Evolutionary conservation across 176 grass and related monocot genomes (phyloP), one percentile per base, ranked within the genome.

Genomic region (Oryza rufipogon): DNA sequence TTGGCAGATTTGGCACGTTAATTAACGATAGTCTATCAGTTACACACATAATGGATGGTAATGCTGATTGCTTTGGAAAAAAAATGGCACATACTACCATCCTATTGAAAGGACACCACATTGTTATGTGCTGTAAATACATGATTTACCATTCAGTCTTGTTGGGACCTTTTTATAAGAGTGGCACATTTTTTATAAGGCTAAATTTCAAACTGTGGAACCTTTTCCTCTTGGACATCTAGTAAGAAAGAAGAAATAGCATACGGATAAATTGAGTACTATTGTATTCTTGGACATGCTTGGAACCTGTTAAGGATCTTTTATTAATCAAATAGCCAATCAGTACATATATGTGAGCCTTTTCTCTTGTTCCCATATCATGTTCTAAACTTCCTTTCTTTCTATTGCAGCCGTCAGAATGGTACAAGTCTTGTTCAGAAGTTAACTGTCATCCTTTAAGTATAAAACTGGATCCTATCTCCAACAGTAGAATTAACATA

Each of bases 401-500:
- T 19, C 26, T 76, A 6, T 63, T 77, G 51, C 49, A 77, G 86
- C 51, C 65, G 25, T 87, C 86, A 39, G 20, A 48, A 76, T 82
- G 79, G 65, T 87, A 64, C 79, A 82, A 82, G 9, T 30, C 39
- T 87, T 19, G 64, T 64, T 73, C 47, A 77, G 36, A 82, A 49
- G 20, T 41, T n/a, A 28, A 19, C 15, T 64, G 13, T 77, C 67
- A 47, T 70, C 42, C 86, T 49, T 16, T 3, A 9, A 86, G 32
- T 52, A 80, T 4, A 63, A 36, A 26, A 47, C 11, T 20, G 12
- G 64, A 69, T 66, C 54, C 33, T 73, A 75, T 63, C 4, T 25
- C 60, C 25, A 34, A 11, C 6, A 3, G 52, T 33, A 47, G 19
- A 79, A 41, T 54, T 74, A 64, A 54, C 30, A 76, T 32, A 15